phyloP scores from a whole-genome alignment of 306 rosid genomes.

The Vicia villosa region DNA sequence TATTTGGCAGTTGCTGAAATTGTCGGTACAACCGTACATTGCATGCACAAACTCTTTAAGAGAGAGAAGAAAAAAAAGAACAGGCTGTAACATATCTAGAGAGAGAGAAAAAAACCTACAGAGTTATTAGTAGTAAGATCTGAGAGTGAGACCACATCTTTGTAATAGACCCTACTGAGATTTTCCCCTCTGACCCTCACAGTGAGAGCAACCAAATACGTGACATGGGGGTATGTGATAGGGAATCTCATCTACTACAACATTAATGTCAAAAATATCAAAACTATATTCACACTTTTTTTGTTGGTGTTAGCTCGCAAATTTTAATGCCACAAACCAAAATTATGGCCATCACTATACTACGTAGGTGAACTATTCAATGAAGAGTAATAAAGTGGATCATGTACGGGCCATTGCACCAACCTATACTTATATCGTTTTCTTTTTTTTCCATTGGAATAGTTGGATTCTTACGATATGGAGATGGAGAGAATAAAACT shows the following conservation, averaged over 20 bases:
- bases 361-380: not conserved
- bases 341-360: not conserved
- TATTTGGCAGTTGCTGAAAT: slow-evolving; percentile 34
- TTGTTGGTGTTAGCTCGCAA: slow-evolving; percentile 18
- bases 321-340: slow-evolving; percentile 33
- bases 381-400: slow-evolving; percentile 2
- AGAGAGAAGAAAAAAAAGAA: slow-evolving; percentile 19
- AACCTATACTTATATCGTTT: not conserved
- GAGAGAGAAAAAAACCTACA: slow-evolving; percentile 5
- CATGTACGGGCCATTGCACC: not conserved
- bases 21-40: slow-evolving; percentile 54
- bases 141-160: slow-evolving; percentile 44
- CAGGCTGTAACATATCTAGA: slow-evolving; percentile 32
- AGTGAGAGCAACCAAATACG: slow-evolving; percentile 31
- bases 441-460: not conserved
- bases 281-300: slow-evolving; percentile 1
- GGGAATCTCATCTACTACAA: slow-evolving; percentile 40
- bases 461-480: slow-evolving; percentile 21
- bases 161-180: slow-evolving; percentile 44
- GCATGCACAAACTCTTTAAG: slow-evolving; percentile 16
- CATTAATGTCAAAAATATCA: slow-evolving; percentile 40
- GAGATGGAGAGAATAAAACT: not conserved
- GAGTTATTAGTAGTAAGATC: slow-evolving; percentile 20
- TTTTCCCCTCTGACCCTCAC: slow-evolving; percentile 42
- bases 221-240: slow-evolving; percentile 34